These are phyloP conservation scores for Thoreauomyces humboldtii DNA, from an alignment of 192 early-diverging fungal species.

Conservation along the genomic window DNA sequence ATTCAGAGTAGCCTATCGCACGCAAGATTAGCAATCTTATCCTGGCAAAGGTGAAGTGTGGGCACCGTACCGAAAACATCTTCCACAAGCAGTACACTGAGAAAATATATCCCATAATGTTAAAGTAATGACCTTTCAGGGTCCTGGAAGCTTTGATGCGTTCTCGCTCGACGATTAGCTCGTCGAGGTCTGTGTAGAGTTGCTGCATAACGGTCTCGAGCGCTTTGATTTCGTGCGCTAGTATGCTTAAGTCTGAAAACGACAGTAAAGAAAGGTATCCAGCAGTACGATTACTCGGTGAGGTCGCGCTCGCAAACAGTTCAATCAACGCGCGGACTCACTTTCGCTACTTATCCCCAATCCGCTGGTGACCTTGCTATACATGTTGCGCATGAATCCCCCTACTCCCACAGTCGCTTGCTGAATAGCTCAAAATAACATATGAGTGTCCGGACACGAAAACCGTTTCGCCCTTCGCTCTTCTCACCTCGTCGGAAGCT, in stretches of 20 bases:
- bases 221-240: slow-evolving; percentile 52
- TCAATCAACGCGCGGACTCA: slow-evolving; percentile 9
- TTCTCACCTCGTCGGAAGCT: slow-evolving; percentile 8
- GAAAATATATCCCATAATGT: slow-evolving; percentile 81
- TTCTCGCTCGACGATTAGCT: slow-evolving; percentile 70
- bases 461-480: too few relatives aligned
- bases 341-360: slow-evolving; percentile 31
- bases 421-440: too few relatives aligned
- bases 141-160: slow-evolving; percentile 62
- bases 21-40: background rate
- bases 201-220: slow-evolving; percentile 68
- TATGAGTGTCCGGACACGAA: too few relatives aligned
- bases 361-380: slow-evolving; percentile 39
- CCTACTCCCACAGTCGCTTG: slow-evolving; percentile 38
- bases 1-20: slow-evolving; percentile 66
- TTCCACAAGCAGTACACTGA: slow-evolving; percentile 90
- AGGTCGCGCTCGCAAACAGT: background rate
- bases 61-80: slow-evolving; percentile 64
- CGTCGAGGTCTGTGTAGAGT: slow-evolving; percentile 76
- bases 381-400: slow-evolving; percentile 57
- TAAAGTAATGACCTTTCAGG: slow-evolving; percentile 74
- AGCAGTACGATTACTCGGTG: background rate
- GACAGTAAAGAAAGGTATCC: background rate
- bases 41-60: too few relatives aligned
- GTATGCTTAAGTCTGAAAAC: slow-evolving; percentile 42